These are phyloP conservation scores for Picea engelmannii DNA, from an alignment of 83 land plant genomes.

Conservation along the genomic window DNA sequence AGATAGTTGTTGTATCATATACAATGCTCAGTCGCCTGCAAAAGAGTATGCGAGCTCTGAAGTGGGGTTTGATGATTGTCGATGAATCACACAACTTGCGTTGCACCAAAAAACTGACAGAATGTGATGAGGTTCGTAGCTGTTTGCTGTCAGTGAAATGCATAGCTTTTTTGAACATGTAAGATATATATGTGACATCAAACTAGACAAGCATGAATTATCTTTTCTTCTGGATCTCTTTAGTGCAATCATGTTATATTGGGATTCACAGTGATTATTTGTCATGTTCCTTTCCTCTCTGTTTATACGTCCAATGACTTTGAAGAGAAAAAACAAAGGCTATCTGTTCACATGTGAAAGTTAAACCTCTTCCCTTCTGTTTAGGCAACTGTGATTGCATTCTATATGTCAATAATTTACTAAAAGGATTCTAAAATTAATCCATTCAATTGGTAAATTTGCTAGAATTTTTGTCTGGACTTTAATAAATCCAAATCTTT, in stretches of 20 bases:
- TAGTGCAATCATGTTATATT: neutral
- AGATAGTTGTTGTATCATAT: constrained; percentile 84
- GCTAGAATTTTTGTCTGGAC: neutral
- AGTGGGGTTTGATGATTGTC: constrained; percentile 85
- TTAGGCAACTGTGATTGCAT: neutral
- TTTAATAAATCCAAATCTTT: neutral
- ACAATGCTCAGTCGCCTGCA: constrained; percentile 77
- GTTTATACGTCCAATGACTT: neutral
- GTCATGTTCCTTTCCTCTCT: neutral
- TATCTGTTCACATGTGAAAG: neutral
- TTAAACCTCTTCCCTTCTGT: neutral
- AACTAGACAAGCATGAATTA: neutral
- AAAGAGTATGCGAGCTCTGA: constrained; percentile 59
- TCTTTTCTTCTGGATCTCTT: neutral
- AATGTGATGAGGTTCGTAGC: constrained; percentile 77
- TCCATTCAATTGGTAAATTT: too few species aligned
- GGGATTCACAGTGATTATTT: neutral
- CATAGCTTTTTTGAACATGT: neutral
- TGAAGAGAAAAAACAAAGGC: neutral
- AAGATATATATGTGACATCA: neutral
- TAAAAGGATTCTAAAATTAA: neutral
- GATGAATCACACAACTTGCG: constrained; percentile 95
- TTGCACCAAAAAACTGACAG: constrained; percentile 64
- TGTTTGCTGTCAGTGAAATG: neutral
- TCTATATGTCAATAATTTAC: neutral